Conservation (phyloP, 2,329 filamentous ascomycete genomes). For the Cercospora sp. region DNA sequence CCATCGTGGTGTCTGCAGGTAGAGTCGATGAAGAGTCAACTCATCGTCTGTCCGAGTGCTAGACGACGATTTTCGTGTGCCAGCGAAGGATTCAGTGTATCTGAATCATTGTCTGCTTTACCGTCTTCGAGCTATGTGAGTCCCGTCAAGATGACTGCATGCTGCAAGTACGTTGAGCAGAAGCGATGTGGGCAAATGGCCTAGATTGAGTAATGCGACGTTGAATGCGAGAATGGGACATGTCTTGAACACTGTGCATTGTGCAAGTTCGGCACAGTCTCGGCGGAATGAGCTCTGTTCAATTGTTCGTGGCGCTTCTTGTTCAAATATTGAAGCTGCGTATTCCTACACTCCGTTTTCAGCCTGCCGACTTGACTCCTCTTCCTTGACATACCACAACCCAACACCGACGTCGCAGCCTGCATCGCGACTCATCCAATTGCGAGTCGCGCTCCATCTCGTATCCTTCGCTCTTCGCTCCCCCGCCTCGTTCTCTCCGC, state of each 20-base stretch:
- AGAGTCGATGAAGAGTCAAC: background rate
- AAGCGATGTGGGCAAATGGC: background rate
- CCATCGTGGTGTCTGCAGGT: background rate
- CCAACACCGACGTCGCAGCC: background rate
- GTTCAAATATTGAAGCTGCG: background rate
- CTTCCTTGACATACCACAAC: background rate
- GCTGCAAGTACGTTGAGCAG: too few species aligned
- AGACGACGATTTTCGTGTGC: background rate
- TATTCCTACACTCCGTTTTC: background rate
- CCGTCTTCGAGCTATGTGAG: background rate
- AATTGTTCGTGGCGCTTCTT: background rate
- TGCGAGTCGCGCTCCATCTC: background rate
- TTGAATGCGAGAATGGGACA: background rate
- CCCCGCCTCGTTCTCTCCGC: slow-evolving; percentile 11
- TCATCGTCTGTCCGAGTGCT: background rate
- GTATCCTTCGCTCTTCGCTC: background rate
- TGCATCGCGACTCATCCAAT: slow-evolving; percentile 6
- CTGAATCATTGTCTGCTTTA: background rate
- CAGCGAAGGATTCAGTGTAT: too few species aligned
- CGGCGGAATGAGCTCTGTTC: background rate
- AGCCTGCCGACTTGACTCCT: background rate
- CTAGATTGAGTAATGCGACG: background rate
- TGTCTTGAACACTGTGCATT: background rate
- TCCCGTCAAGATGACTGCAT: background rate
- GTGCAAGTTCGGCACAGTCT: background rate